These are phyloP conservation scores for Zalerion maritima DNA, from an alignment of 495 filamentous ascomycete species.

Conservation along the genomic window DNA sequence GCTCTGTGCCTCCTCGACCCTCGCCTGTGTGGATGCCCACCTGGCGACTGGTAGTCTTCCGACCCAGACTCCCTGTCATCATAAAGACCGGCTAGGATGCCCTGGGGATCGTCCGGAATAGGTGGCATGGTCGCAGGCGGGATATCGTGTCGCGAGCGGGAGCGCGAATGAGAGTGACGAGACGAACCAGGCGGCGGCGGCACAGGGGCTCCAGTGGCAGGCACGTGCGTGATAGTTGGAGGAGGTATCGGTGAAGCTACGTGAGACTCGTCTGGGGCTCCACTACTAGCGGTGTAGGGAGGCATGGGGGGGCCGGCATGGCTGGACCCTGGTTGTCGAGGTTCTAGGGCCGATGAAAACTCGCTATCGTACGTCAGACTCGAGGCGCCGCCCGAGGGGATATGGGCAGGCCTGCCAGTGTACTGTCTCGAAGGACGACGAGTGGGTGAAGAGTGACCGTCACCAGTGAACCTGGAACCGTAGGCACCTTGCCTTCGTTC, in stretches of 20 bases:
- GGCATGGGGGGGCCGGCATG: slow-evolving; percentile 22
- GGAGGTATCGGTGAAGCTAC: background rate
- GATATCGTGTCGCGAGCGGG: slow-evolving; percentile 18
- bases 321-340: slow-evolving; percentile 13
- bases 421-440: slow-evolving; percentile 30
- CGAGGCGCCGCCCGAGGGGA: slow-evolving; percentile 17
- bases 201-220: no score
- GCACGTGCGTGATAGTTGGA: no score
- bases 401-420: slow-evolving; percentile 20
- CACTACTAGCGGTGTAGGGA: no score
- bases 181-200: background rate
- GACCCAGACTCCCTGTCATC: no score
- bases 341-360: slow-evolving; percentile 30
- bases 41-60: slow-evolving; percentile 37
- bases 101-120: slow-evolving; percentile 39
- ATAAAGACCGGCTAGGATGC: no score
- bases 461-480: slow-evolving; percentile 37
- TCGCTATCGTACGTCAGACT: no score
- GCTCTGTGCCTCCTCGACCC: slow-evolving; percentile 30
- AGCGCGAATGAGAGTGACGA: slow-evolving; percentile 12
- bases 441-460: slow-evolving; percentile 43
- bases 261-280: slow-evolving; percentile 8
- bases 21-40: slow-evolving; percentile 31
- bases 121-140: slow-evolving; percentile 29
- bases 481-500: slow-evolving; percentile 25